Conservation (phyloP, 805 yeast species). For the Metschnikowia drakensbergensis region DNA sequence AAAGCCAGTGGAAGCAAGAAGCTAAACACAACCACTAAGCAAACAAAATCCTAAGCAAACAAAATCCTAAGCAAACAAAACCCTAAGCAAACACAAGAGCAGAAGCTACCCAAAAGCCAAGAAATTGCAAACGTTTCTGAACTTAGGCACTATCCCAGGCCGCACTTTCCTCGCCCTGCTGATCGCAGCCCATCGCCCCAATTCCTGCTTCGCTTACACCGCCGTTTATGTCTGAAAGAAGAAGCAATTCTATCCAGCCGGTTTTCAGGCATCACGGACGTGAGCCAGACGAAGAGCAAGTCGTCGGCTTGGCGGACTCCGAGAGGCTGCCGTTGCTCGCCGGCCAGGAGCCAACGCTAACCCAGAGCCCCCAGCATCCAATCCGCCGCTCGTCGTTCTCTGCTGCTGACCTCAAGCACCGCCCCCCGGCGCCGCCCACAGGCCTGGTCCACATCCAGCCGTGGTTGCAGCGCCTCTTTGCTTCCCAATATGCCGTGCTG, state of each 20-base stretch:
- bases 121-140: too few relatives aligned
- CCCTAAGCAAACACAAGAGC: too few relatives aligned
- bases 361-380: neutral
- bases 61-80: too few relatives aligned
- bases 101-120: too few relatives aligned
- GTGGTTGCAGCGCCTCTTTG: constrained; percentile 27
- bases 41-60: too few relatives aligned
- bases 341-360: neutral
- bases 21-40: too few relatives aligned
- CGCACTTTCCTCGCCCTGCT: too few relatives aligned
- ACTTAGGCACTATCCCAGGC: too few relatives aligned
- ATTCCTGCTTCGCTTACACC: too few relatives aligned
- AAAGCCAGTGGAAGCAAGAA: too few relatives aligned
- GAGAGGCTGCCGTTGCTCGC: neutral
- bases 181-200: too few relatives aligned
- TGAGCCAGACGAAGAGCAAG: neutral
- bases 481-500: constrained; percentile 28
- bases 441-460: constrained; percentile 13
- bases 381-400: constrained; percentile 17
- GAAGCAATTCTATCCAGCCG: constrained; percentile 4
- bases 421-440: neutral
- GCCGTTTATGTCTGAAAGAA: neutral
- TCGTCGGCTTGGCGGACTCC: neutral
- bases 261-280: neutral
- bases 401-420: constrained; percentile 13